A percentile compares a stretch with the other conserved stretches of the same genome.
These are phyloP conservation scores for Cystofilobasidium capitatum DNA, from an alignment of 768 basidiomycete genomes.

Conservation along the genomic window DNA sequence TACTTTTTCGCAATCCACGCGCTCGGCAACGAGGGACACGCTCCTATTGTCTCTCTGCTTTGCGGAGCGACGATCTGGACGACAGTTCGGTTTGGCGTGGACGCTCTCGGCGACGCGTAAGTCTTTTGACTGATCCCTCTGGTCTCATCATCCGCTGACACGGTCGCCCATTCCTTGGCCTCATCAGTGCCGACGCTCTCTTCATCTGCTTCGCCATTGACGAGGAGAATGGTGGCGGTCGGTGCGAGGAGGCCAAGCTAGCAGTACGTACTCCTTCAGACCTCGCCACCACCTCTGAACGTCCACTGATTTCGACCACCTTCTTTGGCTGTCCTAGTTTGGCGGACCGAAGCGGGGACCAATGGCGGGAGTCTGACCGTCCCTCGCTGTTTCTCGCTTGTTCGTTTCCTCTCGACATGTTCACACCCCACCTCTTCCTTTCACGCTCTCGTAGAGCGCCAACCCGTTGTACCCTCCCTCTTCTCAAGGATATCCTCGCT, in stretches of 20 bases:
- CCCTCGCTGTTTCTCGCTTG: too few species aligned
- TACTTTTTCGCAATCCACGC: slow-evolving; percentile 87
- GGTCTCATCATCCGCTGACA: not conserved
- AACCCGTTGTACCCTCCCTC: too few species aligned
- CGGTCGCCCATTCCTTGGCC: not conserved
- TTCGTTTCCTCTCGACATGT: too few species aligned
- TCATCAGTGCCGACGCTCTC: slow-evolving; percentile 51
- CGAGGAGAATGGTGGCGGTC: slow-evolving; percentile 48
- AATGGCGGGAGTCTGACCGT: too few species aligned
- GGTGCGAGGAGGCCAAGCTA: slow-evolving; percentile 49
- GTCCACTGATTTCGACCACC: too few species aligned
- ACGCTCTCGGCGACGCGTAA: slow-evolving; percentile 66
- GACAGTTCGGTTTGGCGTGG: slow-evolving; percentile 72
- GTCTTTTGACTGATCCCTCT: slow-evolving; percentile 30
- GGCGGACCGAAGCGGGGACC: too few species aligned
- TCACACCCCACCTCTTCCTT: too few species aligned
- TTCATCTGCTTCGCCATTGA: slow-evolving; percentile 63
- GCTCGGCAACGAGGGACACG: slow-evolving; percentile 54
- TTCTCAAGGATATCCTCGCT: too few species aligned
- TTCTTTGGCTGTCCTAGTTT: too few species aligned
- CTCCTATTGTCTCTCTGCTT: slow-evolving; percentile 63
- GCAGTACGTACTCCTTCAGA: slow-evolving; percentile 46
- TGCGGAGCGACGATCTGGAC: slow-evolving; percentile 70
- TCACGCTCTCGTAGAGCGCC: too few species aligned
- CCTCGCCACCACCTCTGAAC: too few species aligned